These are phyloP conservation scores for Boletus vermiculosoides DNA, from an alignment of 768 basidiomycete genomes.

Conservation along the genomic window DNA sequence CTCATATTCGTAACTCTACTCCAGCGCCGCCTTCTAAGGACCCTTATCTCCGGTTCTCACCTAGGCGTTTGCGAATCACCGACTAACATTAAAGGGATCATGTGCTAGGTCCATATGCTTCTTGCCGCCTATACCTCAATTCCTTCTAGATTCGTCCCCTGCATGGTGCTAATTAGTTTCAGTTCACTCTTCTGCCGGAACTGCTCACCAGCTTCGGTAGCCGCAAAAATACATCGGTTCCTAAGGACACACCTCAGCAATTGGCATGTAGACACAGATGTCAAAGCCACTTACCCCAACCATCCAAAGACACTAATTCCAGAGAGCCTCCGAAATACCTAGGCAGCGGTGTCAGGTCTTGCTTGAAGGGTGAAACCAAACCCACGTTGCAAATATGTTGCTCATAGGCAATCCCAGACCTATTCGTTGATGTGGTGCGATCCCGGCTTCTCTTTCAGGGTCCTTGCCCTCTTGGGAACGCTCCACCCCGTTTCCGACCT, in stretches of 20 bases:
- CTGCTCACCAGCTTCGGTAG: slow-evolving; percentile 72
- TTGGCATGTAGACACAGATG: background rate
- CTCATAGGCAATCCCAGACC: slow-evolving; percentile 89
- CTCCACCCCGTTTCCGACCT: slow-evolving; percentile 43
- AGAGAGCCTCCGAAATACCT: slow-evolving; percentile 85
- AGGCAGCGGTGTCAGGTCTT: background rate
- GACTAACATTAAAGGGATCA: background rate
- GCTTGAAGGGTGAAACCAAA: slow-evolving; percentile 5
- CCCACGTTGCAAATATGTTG: slow-evolving; percentile 80
- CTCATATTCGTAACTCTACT: background rate
- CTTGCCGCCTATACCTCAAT: slow-evolving; percentile 60
- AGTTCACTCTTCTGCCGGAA: background rate
- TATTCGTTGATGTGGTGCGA: slow-evolving; percentile 59
- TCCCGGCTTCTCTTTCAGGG: slow-evolving; percentile 44
- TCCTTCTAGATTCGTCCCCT: slow-evolving; percentile 86
- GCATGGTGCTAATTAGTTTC: slow-evolving; percentile 2
- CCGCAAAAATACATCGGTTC: slow-evolving; percentile 79
- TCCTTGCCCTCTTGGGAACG: slow-evolving; percentile 28
- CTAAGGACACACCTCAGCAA: slow-evolving; percentile 35
- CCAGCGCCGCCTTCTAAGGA: background rate
- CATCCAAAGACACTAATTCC: slow-evolving; percentile 76
- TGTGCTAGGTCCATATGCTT: background rate
- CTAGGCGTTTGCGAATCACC: slow-evolving; percentile 6
- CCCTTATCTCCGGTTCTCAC: slow-evolving; percentile 13
- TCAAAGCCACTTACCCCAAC: slow-evolving; percentile 63